These are phyloP conservation scores for Microstroma glucosiphilum DNA, from an alignment of 1,284 basidiomycete species.

Conservation along the genomic window DNA sequence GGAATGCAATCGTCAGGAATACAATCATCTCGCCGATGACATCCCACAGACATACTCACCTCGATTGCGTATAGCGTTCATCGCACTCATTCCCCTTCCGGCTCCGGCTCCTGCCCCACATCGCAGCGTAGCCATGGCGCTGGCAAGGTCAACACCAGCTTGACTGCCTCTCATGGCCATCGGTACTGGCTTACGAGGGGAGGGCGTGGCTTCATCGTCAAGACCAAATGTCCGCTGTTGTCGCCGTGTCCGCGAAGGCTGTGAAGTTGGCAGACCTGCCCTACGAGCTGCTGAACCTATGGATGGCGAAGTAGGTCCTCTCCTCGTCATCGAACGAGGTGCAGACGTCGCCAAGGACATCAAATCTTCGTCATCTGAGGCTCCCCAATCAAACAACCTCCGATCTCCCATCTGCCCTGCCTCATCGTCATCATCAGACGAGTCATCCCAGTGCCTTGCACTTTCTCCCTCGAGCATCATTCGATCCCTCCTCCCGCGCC, in stretches of 20 bases:
- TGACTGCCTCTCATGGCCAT: background rate
- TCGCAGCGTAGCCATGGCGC: background rate
- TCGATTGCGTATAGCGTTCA: background rate
- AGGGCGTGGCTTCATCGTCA: background rate
- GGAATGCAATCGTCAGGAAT: too few relatives aligned
- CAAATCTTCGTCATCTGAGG: background rate
- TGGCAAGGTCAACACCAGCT: background rate
- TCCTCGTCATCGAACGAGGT: background rate
- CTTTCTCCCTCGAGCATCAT: too few relatives aligned
- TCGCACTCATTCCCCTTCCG: background rate
- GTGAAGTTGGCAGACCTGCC: background rate
- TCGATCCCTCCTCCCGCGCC: too few relatives aligned
- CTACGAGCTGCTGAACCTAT: too few relatives aligned
- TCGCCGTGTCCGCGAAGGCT: background rate
- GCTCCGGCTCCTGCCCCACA: background rate
- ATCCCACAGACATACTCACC: too few relatives aligned
- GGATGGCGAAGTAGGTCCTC: background rate
- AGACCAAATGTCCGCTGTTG: background rate
- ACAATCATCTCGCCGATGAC: too few relatives aligned
- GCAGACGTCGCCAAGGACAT: background rate
- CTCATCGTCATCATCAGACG: slow-evolving; percentile 8
- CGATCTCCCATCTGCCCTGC: background rate
- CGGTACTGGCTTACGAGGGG: slow-evolving; percentile 1
- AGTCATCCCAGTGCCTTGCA: slow-evolving; percentile 5
- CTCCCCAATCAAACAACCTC: background rate